phyloP scores from a whole-genome alignment of 1,284 basidiomycete species.

The Rhodotorula sp. region DNA sequence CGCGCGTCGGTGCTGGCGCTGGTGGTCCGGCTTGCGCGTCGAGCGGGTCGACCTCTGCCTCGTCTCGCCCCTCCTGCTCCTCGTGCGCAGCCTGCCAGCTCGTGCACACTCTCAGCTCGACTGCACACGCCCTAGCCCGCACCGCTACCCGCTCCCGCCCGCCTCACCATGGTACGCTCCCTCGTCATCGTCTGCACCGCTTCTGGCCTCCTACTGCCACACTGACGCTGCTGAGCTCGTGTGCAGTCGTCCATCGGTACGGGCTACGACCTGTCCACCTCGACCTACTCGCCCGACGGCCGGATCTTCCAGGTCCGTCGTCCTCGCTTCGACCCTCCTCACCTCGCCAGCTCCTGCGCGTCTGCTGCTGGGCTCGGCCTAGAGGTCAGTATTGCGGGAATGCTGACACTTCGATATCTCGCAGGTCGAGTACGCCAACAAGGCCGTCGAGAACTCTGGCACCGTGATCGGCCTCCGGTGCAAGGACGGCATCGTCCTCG shows the following conservation, averaged over 20 bases:
- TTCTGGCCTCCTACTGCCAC: too few species aligned
- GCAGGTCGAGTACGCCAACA: conserved; percentile 96
- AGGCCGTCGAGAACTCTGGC: conserved; percentile 98
- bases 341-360: not conserved
- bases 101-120: too few species aligned
- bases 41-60: too few species aligned
- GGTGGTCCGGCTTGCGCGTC: too few species aligned
- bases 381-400: not conserved
- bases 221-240: not conserved
- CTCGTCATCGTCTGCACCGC: conserved; percentile 8
- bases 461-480: conserved; percentile 65
- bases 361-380: too few species aligned
- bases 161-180: conserved; percentile 4
- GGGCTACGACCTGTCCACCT: conserved; percentile 96
- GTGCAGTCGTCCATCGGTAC: conserved; percentile 80
- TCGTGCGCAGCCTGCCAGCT: too few species aligned
- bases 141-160: too few species aligned
- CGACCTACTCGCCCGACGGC: conserved; percentile 97
- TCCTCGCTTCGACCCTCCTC: not conserved
- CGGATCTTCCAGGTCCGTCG: conserved; percentile 86
- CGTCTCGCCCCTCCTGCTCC: too few species aligned
- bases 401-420: not conserved
- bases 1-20: too few species aligned
- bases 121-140: too few species aligned
- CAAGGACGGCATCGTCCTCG: conserved; percentile 90